phyloP scores from a whole-genome alignment of 805 yeast genomes.

The Suhomyces tanzawaensis region DNA sequence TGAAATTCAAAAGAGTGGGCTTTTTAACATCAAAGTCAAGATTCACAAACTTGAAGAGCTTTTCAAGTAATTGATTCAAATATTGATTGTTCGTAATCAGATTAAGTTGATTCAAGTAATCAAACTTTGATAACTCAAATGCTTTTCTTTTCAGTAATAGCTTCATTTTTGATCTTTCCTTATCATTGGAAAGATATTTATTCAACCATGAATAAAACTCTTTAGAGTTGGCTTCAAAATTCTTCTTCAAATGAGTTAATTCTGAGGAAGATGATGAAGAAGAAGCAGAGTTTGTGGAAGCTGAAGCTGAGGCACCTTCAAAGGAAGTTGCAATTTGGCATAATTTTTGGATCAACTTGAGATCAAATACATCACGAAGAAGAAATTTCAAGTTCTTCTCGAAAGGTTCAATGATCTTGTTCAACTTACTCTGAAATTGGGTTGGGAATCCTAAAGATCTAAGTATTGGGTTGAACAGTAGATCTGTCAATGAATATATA shows the following conservation, averaged over 20 bases:
- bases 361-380: slow-evolving; percentile 27
- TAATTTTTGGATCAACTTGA: slow-evolving; percentile 27
- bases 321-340: slow-evolving; percentile 2
- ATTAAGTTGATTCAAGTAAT: slow-evolving; percentile 43
- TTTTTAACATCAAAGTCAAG: slow-evolving; percentile 14
- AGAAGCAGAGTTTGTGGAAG: slow-evolving; percentile 1
- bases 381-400: slow-evolving; percentile 31
- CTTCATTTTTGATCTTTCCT: slow-evolving; percentile 42
- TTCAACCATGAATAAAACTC: slow-evolving; percentile 45
- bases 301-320: not conserved
- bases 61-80: slow-evolving; percentile 36
- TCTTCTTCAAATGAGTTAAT: slow-evolving; percentile 24
- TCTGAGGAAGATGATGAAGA: slow-evolving; percentile 17
- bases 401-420: slow-evolving; percentile 30
- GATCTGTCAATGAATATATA: slow-evolving; percentile 18
- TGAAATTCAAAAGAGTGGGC: slow-evolving; percentile 14
- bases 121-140: slow-evolving; percentile 45
- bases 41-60: slow-evolving; percentile 33
- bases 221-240: slow-evolving; percentile 39
- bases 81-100: slow-evolving; percentile 39
- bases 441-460: slow-evolving; percentile 21
- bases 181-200: slow-evolving; percentile 42
- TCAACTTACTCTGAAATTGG: slow-evolving; percentile 24
- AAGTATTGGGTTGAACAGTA: slow-evolving; percentile 26
- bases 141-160: slow-evolving; percentile 31